Evolutionary conservation across 129 eudicot species (phyloP), one percentile per base, ranked within the genome.

Genomic region (Tagetes erecta): DNA sequence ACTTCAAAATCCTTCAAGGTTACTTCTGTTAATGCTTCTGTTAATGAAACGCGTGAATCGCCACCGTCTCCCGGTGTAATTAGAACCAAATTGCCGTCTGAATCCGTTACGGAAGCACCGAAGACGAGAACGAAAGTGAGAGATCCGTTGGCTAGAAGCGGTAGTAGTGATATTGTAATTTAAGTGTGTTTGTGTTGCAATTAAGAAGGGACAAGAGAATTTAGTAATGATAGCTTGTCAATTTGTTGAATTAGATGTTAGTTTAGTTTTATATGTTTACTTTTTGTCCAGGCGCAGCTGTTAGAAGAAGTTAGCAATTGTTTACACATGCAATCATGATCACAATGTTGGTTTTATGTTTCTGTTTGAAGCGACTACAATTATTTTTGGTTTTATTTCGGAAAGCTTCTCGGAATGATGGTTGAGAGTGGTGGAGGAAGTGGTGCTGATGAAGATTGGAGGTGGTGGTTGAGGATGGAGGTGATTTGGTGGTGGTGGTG

Each of bases 271-370:
- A 45, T 56, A 8, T 33, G 45, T 56, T 47, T 68, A 8, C 9
- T 67, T 40, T 7, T 50, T 20, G 65, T 73, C 47, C 80, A 90
- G 73, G 84, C 97, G 57, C 96, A 86, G 89, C 88, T 93, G 13
- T 71, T 76, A 72, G 89, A 88, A 77, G 97, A 93, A 96, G 98
- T 90, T n/a, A 66, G 71, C 31, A 52, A 53, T 51, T 71, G 53
- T 20, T 67, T 45, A 76, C 37, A 38, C 44, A 68, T 38, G 20
- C n/a, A 34, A 34, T 76, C 35, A 67, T 51, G 36, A 12, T 20
- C 34, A 42, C 40, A 40, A 30, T 10, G 37, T 33, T 0, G 7
- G 10, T 5, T 20, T 42, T 53, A 5, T 12, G 20, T 76, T 3
- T 33, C 42, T 27, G 6, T 64, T 12, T 50, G 56, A 50, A 63